These are phyloP conservation scores for Colletotrichum tabaci DNA, from an alignment of 2,329 filamentous ascomycete species.

Conservation along the genomic window DNA sequence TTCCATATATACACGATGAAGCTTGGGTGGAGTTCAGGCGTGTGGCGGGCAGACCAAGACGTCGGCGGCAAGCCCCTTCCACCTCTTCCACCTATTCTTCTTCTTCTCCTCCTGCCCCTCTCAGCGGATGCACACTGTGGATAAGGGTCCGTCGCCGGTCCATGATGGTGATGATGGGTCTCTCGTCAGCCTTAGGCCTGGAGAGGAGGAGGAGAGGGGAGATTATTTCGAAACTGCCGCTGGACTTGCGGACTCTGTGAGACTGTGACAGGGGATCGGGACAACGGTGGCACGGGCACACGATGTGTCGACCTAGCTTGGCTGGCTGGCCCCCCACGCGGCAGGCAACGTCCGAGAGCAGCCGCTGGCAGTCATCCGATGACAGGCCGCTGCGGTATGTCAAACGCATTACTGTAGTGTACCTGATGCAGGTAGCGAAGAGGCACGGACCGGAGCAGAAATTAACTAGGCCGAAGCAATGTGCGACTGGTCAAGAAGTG, in stretches of 20 bases:
- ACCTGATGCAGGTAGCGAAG: not conserved
- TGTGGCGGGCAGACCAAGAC: conserved; percentile 23
- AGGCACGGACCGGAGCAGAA: conserved; percentile 22
- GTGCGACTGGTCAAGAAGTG: not conserved
- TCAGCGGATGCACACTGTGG: conserved; percentile 17
- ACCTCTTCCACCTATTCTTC: not conserved
- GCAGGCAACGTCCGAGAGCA: conserved; percentile 30
- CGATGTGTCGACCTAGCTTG: conserved; percentile 21
- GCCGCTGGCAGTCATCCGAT: conserved; percentile 32
- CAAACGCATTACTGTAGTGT: not conserved
- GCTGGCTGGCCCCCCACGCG: conserved; percentile 35
- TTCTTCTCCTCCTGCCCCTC: not conserved
- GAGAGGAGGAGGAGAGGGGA: conserved; percentile 26
- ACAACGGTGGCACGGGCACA: conserved; percentile 17
- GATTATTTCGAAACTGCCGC: conserved; percentile 2
- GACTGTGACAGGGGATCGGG: not conserved
- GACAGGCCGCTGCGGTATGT: not conserved
- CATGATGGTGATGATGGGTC: conserved; percentile 22
- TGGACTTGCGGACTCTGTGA: not conserved
- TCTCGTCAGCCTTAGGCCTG: conserved; percentile 37
- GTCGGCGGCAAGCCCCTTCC: conserved; percentile 20
- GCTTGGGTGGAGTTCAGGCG: conserved; percentile 33
- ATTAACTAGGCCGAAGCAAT: conserved; percentile 15
- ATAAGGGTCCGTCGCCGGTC: not conserved
- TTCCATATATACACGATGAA: conserved; percentile 18